These are phyloP conservation scores for Penicillium sp. DNA, from an alignment of 2,329 filamentous ascomycete species.

Conservation along the genomic window DNA sequence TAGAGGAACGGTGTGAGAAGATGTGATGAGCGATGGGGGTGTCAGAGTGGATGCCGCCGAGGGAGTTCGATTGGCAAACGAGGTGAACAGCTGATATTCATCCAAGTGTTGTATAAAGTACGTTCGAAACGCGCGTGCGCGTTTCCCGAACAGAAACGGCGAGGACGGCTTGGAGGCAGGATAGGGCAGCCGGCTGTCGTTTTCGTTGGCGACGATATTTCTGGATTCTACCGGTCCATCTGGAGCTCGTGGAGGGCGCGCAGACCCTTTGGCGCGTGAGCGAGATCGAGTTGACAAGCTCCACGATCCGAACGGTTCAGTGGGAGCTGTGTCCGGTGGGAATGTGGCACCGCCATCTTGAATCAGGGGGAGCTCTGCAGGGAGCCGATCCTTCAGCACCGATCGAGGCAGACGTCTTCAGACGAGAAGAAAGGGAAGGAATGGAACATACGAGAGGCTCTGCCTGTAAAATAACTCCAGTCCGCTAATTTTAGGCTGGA, in stretches of 20 bases:
- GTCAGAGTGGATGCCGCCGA: slow-evolving; percentile 5
- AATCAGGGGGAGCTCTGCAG: slow-evolving; percentile 23
- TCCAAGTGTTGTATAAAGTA: slow-evolving; percentile 27
- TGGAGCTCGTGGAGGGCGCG: slow-evolving; percentile 9
- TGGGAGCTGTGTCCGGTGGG: slow-evolving; percentile 3
- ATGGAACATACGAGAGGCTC: slow-evolving; percentile 23
- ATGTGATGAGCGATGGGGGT: slow-evolving; percentile 7
- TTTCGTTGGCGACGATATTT: slow-evolving; percentile 17
- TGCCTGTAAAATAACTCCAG: slow-evolving; percentile 18
- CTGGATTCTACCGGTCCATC: slow-evolving; percentile 5
- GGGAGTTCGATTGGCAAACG: slow-evolving; percentile 17
- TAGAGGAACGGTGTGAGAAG: slow-evolving; percentile 9
- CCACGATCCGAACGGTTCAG: slow-evolving; percentile 12
- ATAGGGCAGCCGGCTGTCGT: slow-evolving; percentile 16
- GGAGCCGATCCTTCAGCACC: not conserved
- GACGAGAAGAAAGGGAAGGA: not conserved
- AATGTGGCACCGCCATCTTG: slow-evolving; percentile 17
- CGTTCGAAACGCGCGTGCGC: slow-evolving; percentile 27
- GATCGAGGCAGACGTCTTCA: not conserved
- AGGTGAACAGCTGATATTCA: slow-evolving; percentile 20
- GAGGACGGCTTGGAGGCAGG: slow-evolving; percentile 16
- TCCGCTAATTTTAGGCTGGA: slow-evolving; percentile 26
- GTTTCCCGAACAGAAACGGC: slow-evolving; percentile 22
- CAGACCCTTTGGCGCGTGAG: slow-evolving; percentile 14
- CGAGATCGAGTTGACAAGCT: slow-evolving; percentile 7